Evolutionary conservation across 2,329 filamentous ascomycete species (phyloP), one percentile per base, ranked within the genome.

Genomic region (Eutypella sp.): DNA sequence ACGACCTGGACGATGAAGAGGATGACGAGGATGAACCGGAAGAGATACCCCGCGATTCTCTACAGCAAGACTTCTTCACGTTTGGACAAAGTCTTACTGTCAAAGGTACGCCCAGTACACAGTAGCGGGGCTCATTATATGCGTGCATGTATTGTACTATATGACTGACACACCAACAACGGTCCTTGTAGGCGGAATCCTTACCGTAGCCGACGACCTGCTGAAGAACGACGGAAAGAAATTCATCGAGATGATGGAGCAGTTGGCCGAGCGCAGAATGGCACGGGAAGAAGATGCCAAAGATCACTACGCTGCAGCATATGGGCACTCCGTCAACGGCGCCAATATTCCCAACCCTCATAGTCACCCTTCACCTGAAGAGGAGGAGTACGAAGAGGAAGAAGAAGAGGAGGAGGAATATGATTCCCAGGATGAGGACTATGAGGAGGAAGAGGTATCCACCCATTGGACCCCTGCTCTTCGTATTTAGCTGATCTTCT

Each of bases 171-270:
- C n/a, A n/a, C n/a, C 33, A 36, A 48, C 46, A 53, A 50, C 52
- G 47, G 11, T 52, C 44, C 55, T 53, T 55, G 46, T 79, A 89
- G 91, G 93, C 75, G 95, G 93, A 65, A 96, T 99, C 69, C 83
- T 99, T 66, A 99, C 93, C 56, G 93, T 99, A 63, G 93, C 93
- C 67, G 93, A 99, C 74, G 93, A 99, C 71, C 78, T 99, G 55
- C 80, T 99, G 53, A 97, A 97, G 69, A 99, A 99, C 69, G 93
- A 99, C 68, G 93, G 93, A 61, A 96, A 95, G 69, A 95, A 96
- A 64, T 99, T 99, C 72, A 99, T 99, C 69, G 93, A 99, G 67
- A 99, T 99, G 93, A 99, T 99, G 93, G 93, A 99, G 68, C 92
- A 97, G 71, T 79, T 99, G 59, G 93, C 93, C 31, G 93, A 99